Evolutionary conservation across 164 flowering plant species (phyloP), one percentile per base, ranked within the genome.

Genomic region (Dillenia suffruticosa): DNA sequence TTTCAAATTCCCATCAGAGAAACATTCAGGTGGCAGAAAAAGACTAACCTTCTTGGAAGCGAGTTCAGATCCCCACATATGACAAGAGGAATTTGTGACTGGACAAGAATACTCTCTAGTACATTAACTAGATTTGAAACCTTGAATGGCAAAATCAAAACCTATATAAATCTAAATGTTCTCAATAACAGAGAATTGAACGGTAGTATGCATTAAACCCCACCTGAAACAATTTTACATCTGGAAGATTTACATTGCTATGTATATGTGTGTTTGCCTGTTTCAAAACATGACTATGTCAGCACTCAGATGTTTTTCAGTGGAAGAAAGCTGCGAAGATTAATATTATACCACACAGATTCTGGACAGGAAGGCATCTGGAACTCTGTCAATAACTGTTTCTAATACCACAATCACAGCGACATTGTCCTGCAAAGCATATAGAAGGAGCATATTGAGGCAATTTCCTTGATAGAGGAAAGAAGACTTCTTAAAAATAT

Each of bases 1-100:
- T 26, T 26, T 1, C 40, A 26, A 26, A 26, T 26, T 26, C 40
- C 40, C 40, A 26, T 0, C 5, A 26, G 40, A 26, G 40, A 26
- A 26, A 26, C 1, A 26, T 26, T 26, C 40, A 26, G 15, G 52
- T 7, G 48, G 16, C 24, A 51, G 32, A 24, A 63, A 56, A 68
- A 40, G 56, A 61, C 68, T 64, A 24, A 82, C 86, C 86, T 79
- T 68, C 57, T 53, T 15, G 83, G 86, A 56, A 52, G 65, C 59
- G 77, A 77, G 76, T 79, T 82, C 46, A 82, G 62, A 70, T 82
- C 86, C 62, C 77, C 80, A 65, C 86, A 82, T 9, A 79, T 44
- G 47, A 82, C 16, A n/a, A 79, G 32, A 57, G 83, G 83, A 26
- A 74, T 68, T 14, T 56, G 6, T 59, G 62, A 46, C 19, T 65